Evolutionary conservation across 345 rosid genomes (phyloP), one percentile per base, ranked within the genome.

Genomic region (Conringia planisiliqua): DNA sequence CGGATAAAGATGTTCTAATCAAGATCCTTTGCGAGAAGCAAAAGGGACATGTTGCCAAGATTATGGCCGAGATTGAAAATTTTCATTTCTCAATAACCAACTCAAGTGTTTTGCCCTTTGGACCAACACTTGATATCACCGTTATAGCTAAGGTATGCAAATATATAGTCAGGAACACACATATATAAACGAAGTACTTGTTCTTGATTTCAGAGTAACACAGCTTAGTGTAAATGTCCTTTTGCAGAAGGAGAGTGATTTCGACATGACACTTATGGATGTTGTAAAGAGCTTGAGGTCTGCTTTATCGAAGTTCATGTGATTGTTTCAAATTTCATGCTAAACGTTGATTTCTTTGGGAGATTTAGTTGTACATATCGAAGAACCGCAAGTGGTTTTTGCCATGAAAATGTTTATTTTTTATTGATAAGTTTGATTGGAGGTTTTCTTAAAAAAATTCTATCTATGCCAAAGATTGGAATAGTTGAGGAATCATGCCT

Each of bases 1-100:
- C 87, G 18, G 91, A 86, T 61, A 84, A 82, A 46, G 79, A 84
- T 72, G 95, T 91, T 16, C 86, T 94, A 5, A 74, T 91, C 33
- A 88, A 89, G 80, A 85, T 91, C 33, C 95, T 89, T 68, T 87
- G 91, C 61, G 93, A 87, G 85, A 91, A 86, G 78, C 86, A 81
- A 78, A 89, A 86, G 65, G 93, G 89, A 47, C 18, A 84, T 6
- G 12, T 83, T 33, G 90, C 83, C 75, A 89, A 87, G 81, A 83
- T 79, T 17, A 70, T 89, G 20, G 81, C 88, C 40, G 90, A 86
- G 78, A 77, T 91, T 44, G 94, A 91, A 84, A 89, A 88, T 5
- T 74, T 77, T 33, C 86, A 75, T 61, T 81, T 91, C 7, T 69
- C 83, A 2, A 69, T 94, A 70, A 78, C 68, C 57, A 94, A 84